phyloP scores from a whole-genome alignment of 2,329 filamentous ascomycete genomes.

The Tolypocladium endophyticum region DNA sequence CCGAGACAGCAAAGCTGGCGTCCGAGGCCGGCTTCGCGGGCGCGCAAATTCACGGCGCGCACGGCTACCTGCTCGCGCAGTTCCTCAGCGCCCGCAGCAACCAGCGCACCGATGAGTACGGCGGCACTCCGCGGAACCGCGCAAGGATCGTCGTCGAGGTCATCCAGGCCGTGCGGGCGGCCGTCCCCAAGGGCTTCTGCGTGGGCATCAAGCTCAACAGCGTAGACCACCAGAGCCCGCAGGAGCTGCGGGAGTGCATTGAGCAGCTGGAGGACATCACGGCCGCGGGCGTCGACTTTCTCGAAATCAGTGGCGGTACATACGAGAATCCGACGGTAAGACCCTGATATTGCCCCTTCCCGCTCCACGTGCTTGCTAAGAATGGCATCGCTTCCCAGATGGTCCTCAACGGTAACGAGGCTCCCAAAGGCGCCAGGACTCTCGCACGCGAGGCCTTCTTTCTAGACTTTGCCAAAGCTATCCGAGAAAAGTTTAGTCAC shows the following conservation, averaged over 20 bases:
- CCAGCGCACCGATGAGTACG: constrained; percentile 42
- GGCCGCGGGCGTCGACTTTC: constrained; percentile 47
- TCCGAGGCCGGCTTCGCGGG: constrained; percentile 35
- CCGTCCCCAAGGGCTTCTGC: constrained; percentile 28
- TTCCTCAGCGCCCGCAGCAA: constrained; percentile 43
- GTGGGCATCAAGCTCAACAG: constrained; percentile 47
- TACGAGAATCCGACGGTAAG: constrained; percentile 41
- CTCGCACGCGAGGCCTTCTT: constrained; percentile 56
- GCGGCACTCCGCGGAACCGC: constrained; percentile 37
- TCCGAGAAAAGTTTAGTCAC: constrained; percentile 31
- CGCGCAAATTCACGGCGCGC: constrained; percentile 35
- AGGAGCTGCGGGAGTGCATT: constrained; percentile 39
- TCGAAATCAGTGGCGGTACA: constrained; percentile 56
- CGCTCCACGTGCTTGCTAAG: background rate
- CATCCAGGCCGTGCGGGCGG: constrained; percentile 28
- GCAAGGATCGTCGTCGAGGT: constrained; percentile 41
- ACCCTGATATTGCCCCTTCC: background rate
- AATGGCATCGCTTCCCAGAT: background rate
- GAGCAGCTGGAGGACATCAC: constrained; percentile 44
- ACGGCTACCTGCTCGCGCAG: constrained; percentile 48
- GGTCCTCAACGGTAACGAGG: background rate
- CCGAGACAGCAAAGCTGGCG: constrained; percentile 36
- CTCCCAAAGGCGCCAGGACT: constrained; percentile 19
- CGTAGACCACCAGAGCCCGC: constrained; percentile 40
- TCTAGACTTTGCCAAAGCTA: constrained; percentile 49